Evolutionary conservation across 192 early-diverging fungal genomes (phyloP).

Genomic region (Mortierella alpina): DNA sequence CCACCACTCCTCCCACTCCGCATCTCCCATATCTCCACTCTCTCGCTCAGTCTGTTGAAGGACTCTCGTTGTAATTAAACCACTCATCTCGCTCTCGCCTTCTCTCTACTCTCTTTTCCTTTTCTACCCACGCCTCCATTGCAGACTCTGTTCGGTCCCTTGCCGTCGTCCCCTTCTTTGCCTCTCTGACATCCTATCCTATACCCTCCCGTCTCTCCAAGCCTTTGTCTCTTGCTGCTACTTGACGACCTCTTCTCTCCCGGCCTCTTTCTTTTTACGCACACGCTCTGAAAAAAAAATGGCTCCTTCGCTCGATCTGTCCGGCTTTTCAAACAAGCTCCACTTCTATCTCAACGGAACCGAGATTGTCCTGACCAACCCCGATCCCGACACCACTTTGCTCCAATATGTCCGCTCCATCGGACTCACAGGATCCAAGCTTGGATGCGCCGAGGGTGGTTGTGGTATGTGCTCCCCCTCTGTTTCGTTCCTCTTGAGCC

Average conservation of each 20-base stretch:
- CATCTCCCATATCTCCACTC: not conserved
- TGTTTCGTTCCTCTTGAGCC: not conserved
- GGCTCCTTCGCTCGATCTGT: slow-evolving; percentile 29
- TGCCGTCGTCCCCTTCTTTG: not conserved
- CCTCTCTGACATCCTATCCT: not conserved
- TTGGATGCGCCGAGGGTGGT: slow-evolving; percentile 85
- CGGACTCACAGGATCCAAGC: slow-evolving; percentile 78
- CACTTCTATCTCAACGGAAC: slow-evolving; percentile 73
- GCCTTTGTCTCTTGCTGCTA: not conserved
- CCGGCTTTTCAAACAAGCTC: slow-evolving; percentile 55
- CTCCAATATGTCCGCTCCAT: slow-evolving; percentile 73
- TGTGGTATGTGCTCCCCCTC: slow-evolving; percentile 55
- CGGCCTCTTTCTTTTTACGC: not conserved
- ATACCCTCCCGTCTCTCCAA: not conserved
- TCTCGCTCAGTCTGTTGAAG: not conserved
- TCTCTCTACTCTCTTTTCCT: not conserved
- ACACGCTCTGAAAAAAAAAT: slow-evolving; percentile 4
- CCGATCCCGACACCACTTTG: slow-evolving; percentile 72
- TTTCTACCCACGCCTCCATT: not conserved
- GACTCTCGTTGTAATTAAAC: too few species aligned
- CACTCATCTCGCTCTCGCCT: not conserved
- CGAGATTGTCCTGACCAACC: slow-evolving; percentile 61
- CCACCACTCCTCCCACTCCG: slow-evolving; percentile 5
- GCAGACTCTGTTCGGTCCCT: not conserved
- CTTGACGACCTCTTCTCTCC: not conserved